Base-by-base conservation (phyloP, 495 filamentous ascomycete species). In the Aspergillus egyptiacus region DNA sequence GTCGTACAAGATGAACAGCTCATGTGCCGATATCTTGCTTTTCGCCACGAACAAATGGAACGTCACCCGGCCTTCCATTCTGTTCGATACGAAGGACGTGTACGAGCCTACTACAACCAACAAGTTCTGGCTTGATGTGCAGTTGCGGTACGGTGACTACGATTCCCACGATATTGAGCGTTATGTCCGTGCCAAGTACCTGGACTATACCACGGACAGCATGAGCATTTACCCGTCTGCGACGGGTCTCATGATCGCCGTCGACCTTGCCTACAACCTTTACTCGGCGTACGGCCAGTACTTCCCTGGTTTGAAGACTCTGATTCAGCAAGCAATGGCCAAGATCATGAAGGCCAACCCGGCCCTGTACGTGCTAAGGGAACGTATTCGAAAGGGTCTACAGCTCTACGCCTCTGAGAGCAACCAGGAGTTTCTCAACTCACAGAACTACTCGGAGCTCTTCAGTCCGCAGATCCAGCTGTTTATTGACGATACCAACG, bases 1-100 rank as follows among this genome's bases (percentile, higher is more conserved):
- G 68, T 97, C 93, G 0, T 99, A 99, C 78, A 99, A 99, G 80
- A 99, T 99, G 94, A 99, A 99, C 76, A 96, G 91, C 64, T 97
- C 93, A 34, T 99, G 94, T 67, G 94, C 94, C 13, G 94, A 99
- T 70, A 96, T 99, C 54, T 76, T 97, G 35, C 81, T 99, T 32
- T 99, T 99, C 61, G 94, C 94, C 14, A 95, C 87, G 43, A 93
- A 96, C 72, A 99, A 97, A 63, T 99, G 94, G 94, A 96, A 95
- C 55, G 91, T 97, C 33, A 95, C 90, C 4, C 77, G 87, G 15
- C 94, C 94, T 6, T 96, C 93, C 7, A 74, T 96, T 50, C 74
- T 97, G 7, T 95, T 91, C 62, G 93, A 99, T 56, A 96, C 89
- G 33, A 97, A 97, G 72, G 94, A 99, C 69, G 81, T 84, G 20